Evolutionary conservation across 352 stramenopile species (phyloP).

Genomic region (Pilasporangium apinafurcum): DNA sequence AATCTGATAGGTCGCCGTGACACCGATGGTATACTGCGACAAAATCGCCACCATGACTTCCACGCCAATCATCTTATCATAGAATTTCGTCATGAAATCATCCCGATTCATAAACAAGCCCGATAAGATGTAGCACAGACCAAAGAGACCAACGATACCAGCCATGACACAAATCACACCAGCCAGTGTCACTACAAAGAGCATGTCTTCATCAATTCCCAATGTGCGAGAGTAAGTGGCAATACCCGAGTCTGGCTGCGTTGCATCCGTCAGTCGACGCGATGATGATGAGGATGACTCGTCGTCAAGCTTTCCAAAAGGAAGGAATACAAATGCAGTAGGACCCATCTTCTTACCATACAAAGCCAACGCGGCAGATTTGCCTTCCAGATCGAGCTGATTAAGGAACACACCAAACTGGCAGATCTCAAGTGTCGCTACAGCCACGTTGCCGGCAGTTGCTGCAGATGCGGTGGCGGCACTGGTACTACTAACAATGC

Average conservation of each 20-base stretch:
- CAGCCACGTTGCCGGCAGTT: slow-evolving; percentile 49
- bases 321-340: slow-evolving; percentile 68
- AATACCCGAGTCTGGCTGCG: slow-evolving; percentile 38
- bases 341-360: slow-evolving; percentile 76
- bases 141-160: slow-evolving; percentile 53
- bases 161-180: slow-evolving; percentile 74
- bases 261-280: slow-evolving; percentile 10
- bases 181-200: slow-evolving; percentile 75
- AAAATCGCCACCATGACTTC: slow-evolving; percentile 69
- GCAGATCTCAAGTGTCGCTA: slow-evolving; percentile 74
- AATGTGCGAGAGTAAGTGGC: slow-evolving; percentile 66
- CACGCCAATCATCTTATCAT: slow-evolving; percentile 81
- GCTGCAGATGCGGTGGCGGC: slow-evolving; percentile 42
- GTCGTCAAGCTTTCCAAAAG: slow-evolving; percentile 51
- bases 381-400: slow-evolving; percentile 63
- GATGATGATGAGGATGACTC: slow-evolving; percentile 4
- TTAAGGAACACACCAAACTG: slow-evolving; percentile 78
- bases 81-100: slow-evolving; percentile 70
- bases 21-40: slow-evolving; percentile 82
- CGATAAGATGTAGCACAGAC: slow-evolving; percentile 40
- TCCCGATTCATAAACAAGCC: slow-evolving; percentile 64
- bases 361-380: slow-evolving; percentile 57
- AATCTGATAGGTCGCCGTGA: slow-evolving; percentile 82
- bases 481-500: slow-evolving; percentile 25
- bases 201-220: slow-evolving; percentile 71